Evolutionary conservation across 176 grass and related monocot genomes (phyloP).

Genomic region (Alloteropsis semialata): DNA sequence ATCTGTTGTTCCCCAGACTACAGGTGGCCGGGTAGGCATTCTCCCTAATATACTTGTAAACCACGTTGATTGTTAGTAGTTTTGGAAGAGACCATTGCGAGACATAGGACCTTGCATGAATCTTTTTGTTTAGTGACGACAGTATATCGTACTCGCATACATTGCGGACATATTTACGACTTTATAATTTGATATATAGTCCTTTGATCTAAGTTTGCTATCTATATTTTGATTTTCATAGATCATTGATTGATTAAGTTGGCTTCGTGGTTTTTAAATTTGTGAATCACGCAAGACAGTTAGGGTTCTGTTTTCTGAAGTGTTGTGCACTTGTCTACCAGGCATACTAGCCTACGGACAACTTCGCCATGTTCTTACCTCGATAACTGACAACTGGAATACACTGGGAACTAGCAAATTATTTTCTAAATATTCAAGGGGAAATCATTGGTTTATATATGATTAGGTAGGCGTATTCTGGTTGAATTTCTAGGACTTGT

Average conservation of each 20-base stretch:
- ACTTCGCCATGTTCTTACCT: background rate
- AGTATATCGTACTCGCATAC: background rate
- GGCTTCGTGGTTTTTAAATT: background rate
- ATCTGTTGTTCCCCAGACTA: conserved; percentile 71
- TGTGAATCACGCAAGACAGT: background rate
- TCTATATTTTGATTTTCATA: background rate
- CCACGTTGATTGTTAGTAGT: background rate
- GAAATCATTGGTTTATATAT: background rate
- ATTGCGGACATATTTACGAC: background rate
- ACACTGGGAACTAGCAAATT: background rate
- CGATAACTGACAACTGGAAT: background rate
- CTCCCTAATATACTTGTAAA: background rate
- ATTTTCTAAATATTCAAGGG: background rate
- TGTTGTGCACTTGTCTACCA: background rate
- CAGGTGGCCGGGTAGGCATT: conserved; percentile 71
- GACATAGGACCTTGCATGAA: background rate
- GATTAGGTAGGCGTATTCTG: background rate
- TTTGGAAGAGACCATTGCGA: background rate
- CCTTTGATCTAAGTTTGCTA: background rate
- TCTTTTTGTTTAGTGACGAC: background rate
- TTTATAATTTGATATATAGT: background rate
- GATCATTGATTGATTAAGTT: background rate
- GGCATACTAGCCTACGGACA: background rate
- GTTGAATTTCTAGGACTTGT: too few relatives aligned
- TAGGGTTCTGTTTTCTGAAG: background rate